Evolutionary conservation across 345 rosid species (phyloP).

Genomic region (Punica granatum): DNA sequence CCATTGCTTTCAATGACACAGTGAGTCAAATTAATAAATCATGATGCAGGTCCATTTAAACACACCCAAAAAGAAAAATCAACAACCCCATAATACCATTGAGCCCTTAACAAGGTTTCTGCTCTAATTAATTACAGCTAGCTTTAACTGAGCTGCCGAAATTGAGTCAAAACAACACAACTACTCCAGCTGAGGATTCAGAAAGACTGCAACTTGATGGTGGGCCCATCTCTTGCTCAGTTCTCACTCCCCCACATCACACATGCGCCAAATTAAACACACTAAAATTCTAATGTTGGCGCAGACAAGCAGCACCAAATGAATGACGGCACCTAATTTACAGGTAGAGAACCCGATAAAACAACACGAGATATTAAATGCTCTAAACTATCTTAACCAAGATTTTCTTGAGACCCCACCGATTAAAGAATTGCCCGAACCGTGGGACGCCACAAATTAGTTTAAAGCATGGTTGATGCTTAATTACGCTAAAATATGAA

Average conservation of each 20-base stretch:
- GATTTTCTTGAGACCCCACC: constrained; percentile 24
- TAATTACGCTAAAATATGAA: constrained; percentile 11
- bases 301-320: constrained; percentile 13
- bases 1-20: constrained; percentile 30
- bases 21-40: constrained; percentile 7
- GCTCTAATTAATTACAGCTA: neutral
- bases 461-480: constrained; percentile 2
- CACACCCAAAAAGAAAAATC: neutral
- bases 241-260: neutral
- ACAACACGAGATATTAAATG: neutral
- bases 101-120: neutral
- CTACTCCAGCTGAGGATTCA: neutral
- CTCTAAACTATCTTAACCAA: constrained; percentile 10
- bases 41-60: neutral
- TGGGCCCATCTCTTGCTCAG: neutral
- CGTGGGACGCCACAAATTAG: constrained; percentile 1
- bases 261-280: neutral
- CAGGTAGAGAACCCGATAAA: neutral
- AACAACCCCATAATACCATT: neutral
- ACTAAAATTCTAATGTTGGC: constrained; percentile 21
- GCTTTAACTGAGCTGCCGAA: too few species aligned
- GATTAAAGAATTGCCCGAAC: constrained; percentile 6
- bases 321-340: neutral
- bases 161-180: neutral
- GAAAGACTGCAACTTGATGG: neutral